These are phyloP conservation scores for Hypoxylon rickii DNA, from an alignment of 495 filamentous ascomycete species.

Conservation along the genomic window DNA sequence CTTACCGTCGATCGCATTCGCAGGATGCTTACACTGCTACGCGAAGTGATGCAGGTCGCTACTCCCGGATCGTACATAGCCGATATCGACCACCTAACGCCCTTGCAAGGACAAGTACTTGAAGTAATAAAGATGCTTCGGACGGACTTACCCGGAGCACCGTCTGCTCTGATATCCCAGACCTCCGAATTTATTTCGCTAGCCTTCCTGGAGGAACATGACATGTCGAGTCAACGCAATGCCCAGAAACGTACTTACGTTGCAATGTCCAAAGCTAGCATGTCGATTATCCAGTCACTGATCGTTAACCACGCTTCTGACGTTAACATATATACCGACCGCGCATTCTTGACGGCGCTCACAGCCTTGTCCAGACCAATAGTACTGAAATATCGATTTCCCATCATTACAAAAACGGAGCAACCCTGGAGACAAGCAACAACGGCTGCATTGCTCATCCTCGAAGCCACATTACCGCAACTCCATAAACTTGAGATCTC, in stretches of 20 bases:
- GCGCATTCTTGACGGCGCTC: constrained; percentile 62
- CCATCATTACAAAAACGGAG: constrained; percentile 57
- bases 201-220: constrained; percentile 56
- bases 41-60: constrained; percentile 58
- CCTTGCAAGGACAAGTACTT: constrained; percentile 74
- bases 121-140: constrained; percentile 73
- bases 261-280: constrained; percentile 79
- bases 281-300: constrained; percentile 68
- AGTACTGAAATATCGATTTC: constrained; percentile 73
- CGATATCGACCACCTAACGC: constrained; percentile 83
- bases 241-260: constrained; percentile 72
- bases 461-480: constrained; percentile 68
- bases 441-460: constrained; percentile 66
- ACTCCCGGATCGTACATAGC: constrained; percentile 76
- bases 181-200: constrained; percentile 72
- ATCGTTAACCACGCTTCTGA: constrained; percentile 66
- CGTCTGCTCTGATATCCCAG: constrained; percentile 68
- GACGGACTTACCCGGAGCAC: constrained; percentile 66
- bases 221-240: constrained; percentile 36
- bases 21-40: constrained; percentile 65
- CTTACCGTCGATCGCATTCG: constrained; percentile 64
- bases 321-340: constrained; percentile 66
- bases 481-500: constrained; percentile 60
- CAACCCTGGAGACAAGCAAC: constrained; percentile 82
- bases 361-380: constrained; percentile 70